Percentiles rank a stretch among this genome's conserved stretches.
These are phyloP conservation scores for Macroventuria anomochaeta DNA, from an alignment of 2,329 filamentous ascomycete species.

Conservation along the genomic window DNA sequence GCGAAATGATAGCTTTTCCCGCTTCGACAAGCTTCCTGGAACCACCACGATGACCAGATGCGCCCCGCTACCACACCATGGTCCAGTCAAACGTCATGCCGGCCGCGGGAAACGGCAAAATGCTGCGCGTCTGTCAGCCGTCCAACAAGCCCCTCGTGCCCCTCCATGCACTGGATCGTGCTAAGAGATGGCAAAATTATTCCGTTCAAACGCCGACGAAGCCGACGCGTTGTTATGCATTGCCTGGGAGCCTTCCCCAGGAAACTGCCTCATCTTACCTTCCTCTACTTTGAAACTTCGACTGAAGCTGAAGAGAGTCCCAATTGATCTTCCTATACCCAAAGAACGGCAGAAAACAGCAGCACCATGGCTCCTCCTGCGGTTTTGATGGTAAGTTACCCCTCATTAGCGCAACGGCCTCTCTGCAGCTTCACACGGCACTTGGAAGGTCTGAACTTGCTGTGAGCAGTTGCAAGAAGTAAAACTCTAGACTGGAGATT, in stretches of 20 bases:
- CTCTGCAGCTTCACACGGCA: slow-evolving; percentile 5
- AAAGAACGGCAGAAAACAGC: slow-evolving; percentile 4
- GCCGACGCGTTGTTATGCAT: slow-evolving; percentile 15
- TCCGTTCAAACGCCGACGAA: slow-evolving; percentile 42
- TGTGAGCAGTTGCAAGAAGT: not conserved
- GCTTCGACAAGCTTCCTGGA: slow-evolving; percentile 1
- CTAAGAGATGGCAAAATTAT: slow-evolving; percentile 30
- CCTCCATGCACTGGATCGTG: slow-evolving; percentile 28
- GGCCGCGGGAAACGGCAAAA: slow-evolving; percentile 43
- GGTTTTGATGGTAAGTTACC: slow-evolving; percentile 55
- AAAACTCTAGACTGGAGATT: not conserved
- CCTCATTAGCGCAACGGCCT: slow-evolving; percentile 10
- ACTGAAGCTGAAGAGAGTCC: slow-evolving; percentile 4
- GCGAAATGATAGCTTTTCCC: slow-evolving; percentile 10
- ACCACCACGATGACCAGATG: not conserved
- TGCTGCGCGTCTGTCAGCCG: slow-evolving; percentile 21
- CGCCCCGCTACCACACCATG: slow-evolving; percentile 7
- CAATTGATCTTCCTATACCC: slow-evolving; percentile 9
- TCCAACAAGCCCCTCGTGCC: slow-evolving; percentile 28
- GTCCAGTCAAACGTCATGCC: slow-evolving; percentile 19
- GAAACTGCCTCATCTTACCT: slow-evolving; percentile 11
- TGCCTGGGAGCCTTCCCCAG: slow-evolving; percentile 10
- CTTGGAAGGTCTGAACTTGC: not conserved
- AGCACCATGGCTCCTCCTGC: slow-evolving; percentile 56
- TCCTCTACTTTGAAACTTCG: slow-evolving; percentile 1